phyloP scores from a whole-genome alignment of 225 moss, liverwort and hornwort genomes.

The Rhytidiadelphus loreus region DNA sequence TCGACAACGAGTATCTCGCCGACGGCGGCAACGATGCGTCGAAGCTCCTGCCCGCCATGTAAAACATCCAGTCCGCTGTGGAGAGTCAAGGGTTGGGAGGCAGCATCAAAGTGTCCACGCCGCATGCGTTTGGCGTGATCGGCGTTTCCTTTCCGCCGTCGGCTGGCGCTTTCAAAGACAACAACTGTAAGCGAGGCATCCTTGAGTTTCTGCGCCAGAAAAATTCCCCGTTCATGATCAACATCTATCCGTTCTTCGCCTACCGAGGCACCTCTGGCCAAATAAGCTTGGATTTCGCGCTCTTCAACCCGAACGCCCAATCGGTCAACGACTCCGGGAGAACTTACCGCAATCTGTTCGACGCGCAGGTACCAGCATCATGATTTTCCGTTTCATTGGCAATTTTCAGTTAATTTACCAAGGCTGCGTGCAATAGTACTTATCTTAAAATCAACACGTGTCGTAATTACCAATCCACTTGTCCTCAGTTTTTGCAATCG shows the following conservation, averaged over 20 bases:
- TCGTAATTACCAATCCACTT: neutral
- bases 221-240: conserved; percentile 44
- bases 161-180: neutral
- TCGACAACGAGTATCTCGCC: conserved; percentile 39
- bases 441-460: neutral
- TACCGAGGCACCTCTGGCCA: conserved; percentile 3
- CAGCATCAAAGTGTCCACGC: conserved; percentile 19
- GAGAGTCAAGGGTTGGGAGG: neutral
- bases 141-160: conserved; percentile 1
- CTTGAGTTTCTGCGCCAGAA: conserved; percentile 40
- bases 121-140: neutral
- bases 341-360: conserved; percentile 16
- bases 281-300: conserved; percentile 17
- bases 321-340: conserved; percentile 12
- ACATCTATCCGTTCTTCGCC: conserved; percentile 60
- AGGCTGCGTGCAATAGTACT: neutral
- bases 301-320: conserved; percentile 22
- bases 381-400: neutral
- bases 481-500: neutral
- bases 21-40: neutral
- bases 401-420: neutral
- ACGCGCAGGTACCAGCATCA: neutral
- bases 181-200: neutral
- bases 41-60: conserved; percentile 21
- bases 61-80: conserved; percentile 16